Base-by-base conservation (phyloP, 306 rosid species). In the Pyrus pyrifolia region DNA sequence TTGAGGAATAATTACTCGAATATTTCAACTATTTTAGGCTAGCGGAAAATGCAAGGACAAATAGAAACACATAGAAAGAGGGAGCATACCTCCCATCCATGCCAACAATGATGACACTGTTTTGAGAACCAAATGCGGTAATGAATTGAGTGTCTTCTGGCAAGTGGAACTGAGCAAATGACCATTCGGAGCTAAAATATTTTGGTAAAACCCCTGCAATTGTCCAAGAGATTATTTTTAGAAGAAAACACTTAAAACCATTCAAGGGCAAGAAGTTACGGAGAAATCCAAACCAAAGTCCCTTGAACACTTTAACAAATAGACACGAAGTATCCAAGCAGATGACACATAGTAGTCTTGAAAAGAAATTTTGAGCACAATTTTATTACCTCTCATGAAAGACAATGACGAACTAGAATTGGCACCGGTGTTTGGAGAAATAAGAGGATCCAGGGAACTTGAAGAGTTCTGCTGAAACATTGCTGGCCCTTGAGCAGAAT, bases 101-200 rank as follows among this genome's bases (percentile, higher is more conserved):
- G 78, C 99, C 97, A 76, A 83, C 89, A 60, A 90, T 78, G 65
- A 95, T 70, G 71, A 92, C 75, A 17, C 85, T 74, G 84, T 92
- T 90, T 75, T 85, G 93, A 72, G 96, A 81, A 81, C 99, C 99
- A 79, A 95, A 95, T 52, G 99, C 91, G 63, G 91, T 94, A 73
- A 92, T 90, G 79, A 83, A 92, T 71, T 79, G 87, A 44, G 92
- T 83, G 75, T 77, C 87, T 73, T 88, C 97, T 57, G 96, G 93
- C 78, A 92, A 82, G 85, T 68, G 99, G 87, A 90, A 89, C 84
- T 66, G 96, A 22, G 99, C 93, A 87, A 95, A 90, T 77, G 99
- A 95, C 99, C 99, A 91, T 81, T 95, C 99, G 18, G 97, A 95
- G 88, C 99, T 95, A 77, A 95, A 95, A 81, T 95, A 95, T 88